Percentiles rank a stretch among this genome's conserved stretches.
Conservation (phyloP, 345 rosid species). For the Kandelia obovata region DNA sequence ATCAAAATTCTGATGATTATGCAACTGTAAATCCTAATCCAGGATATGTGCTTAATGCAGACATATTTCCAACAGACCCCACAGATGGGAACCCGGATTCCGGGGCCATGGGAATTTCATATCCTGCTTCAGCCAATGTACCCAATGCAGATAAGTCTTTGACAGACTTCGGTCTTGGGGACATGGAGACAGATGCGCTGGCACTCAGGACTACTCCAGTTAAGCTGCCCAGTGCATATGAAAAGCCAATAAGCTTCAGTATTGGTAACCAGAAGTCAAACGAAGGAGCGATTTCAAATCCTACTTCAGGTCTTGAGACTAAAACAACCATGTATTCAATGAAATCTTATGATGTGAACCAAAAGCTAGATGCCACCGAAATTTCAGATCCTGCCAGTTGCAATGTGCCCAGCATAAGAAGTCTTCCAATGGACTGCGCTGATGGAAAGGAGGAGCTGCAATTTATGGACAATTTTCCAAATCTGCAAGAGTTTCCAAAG, state of each 20-base stretch:
- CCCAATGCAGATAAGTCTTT: too few species aligned
- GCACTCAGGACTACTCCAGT: too few species aligned
- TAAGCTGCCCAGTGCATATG: neutral
- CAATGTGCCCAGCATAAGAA: neutral
- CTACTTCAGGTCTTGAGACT: neutral
- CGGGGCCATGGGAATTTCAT: neutral
- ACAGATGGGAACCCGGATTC: neutral
- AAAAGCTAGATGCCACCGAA: neutral
- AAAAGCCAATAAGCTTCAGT: neutral
- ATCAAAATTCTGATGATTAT: neutral
- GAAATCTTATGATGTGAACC: neutral
- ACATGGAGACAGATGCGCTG: too few species aligned
- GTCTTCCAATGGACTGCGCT: neutral
- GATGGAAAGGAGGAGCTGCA: neutral
- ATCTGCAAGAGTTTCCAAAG: neutral
- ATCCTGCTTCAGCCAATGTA: conserved; percentile 4
- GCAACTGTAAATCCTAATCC: neutral
- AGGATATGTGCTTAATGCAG: neutral
- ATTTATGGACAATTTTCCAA: neutral
- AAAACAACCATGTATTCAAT: neutral
- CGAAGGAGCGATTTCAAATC: neutral
- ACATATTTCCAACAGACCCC: neutral
- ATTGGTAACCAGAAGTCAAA: neutral
- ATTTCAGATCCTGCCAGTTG: neutral
- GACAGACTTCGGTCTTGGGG: too few species aligned